Conservation (phyloP, 2,329 filamentous ascomycete species). For the Sordariomycetes sp. region DNA sequence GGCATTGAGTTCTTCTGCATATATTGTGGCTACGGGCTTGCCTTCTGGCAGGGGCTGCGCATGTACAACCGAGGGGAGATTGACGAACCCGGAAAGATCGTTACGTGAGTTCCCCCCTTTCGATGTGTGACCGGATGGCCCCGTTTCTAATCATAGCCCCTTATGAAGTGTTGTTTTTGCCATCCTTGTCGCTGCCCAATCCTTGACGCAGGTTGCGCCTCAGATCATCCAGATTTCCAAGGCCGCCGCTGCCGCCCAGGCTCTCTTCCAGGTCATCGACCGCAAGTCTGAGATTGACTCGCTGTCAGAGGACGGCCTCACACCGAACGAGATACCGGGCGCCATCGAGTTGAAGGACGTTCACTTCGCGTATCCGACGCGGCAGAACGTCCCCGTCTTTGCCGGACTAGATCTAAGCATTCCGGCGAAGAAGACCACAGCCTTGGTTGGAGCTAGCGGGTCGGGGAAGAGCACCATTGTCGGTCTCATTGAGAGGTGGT, state of each 20-base stretch:
- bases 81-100: conserved; percentile 27
- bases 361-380: conserved; percentile 44
- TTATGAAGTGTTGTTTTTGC: conserved; percentile 30
- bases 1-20: conserved; percentile 34
- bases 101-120: conserved; percentile 23
- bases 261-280: conserved; percentile 37
- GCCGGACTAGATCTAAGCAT: conserved; percentile 29
- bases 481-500: conserved; percentile 49
- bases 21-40: conserved; percentile 33
- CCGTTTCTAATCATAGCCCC: neutral
- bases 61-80: conserved; percentile 35
- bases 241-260: conserved; percentile 31
- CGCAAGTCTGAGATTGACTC: conserved; percentile 30
- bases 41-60: conserved; percentile 39
- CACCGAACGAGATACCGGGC: conserved; percentile 16
- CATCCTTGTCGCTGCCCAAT: conserved; percentile 31
- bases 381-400: conserved; percentile 36
- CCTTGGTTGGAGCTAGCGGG: conserved; percentile 46
- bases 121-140: neutral
- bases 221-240: conserved; percentile 32
- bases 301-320: conserved; percentile 22
- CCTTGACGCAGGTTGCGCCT: conserved; percentile 33
- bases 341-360: conserved; percentile 37
- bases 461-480: conserved; percentile 49
- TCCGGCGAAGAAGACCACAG: conserved; percentile 34